Percentiles rank a stretch among this genome's conserved stretches.
These are phyloP conservation scores for Diplodia seriata DNA, from an alignment of 2,329 filamentous ascomycete genomes.

Conservation along the genomic window DNA sequence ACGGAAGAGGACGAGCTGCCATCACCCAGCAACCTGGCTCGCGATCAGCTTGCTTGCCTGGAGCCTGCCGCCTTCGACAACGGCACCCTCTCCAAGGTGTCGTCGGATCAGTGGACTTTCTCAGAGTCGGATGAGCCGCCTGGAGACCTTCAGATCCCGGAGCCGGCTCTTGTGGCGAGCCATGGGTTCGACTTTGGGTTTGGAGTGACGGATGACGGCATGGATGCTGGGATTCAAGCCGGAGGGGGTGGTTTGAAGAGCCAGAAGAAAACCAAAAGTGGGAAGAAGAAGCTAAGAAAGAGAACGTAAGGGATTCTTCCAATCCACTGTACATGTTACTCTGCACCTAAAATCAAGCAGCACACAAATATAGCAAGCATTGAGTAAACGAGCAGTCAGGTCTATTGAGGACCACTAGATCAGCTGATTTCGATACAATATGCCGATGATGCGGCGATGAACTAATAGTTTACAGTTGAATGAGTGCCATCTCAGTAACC, in stretches of 20 bases:
- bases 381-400: too few relatives aligned
- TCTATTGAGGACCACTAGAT: too few relatives aligned
- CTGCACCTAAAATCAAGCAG: too few relatives aligned
- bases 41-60: neutral
- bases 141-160: constrained; percentile 4
- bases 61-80: too few relatives aligned
- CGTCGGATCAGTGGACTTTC: constrained; percentile 31
- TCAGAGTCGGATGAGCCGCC: neutral
- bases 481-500: neutral
- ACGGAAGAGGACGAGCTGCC: constrained; percentile 32
- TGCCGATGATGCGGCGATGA: too few relatives aligned
- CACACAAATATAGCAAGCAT: too few relatives aligned
- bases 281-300: neutral
- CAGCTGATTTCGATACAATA: too few relatives aligned
- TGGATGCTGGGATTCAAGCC: neutral
- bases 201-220: constrained; percentile 5
- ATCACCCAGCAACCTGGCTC: neutral
- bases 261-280: neutral
- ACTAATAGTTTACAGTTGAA: too few relatives aligned
- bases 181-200: constrained; percentile 32
- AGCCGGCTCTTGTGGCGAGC: neutral
- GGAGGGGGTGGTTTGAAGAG: neutral
- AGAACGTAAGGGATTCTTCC: neutral
- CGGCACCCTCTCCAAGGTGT: constrained; percentile 12
- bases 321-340: neutral